Percentiles rank a stretch among this genome's conserved stretches.
Evolutionary conservation across 345 rosid species (phyloP).

Genomic region (Euphorbia lathyris): DNA sequence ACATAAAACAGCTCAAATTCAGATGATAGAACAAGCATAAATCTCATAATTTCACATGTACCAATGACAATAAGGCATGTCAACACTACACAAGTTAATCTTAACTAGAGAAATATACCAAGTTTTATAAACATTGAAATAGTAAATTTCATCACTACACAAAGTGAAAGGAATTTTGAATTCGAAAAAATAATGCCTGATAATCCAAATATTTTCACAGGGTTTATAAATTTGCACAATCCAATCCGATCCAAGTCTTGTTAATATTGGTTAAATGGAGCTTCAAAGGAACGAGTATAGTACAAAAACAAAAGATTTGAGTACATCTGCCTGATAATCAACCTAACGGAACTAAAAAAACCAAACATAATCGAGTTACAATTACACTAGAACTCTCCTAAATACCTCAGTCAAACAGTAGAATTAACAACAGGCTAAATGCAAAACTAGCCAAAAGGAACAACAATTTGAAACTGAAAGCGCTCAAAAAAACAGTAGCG

Average conservation of each 20-base stretch:
- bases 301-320: too few relatives aligned
- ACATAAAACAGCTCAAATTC: background rate
- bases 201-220: background rate
- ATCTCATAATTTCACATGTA: background rate
- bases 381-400: conserved; percentile 6
- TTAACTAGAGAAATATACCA: background rate
- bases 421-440: conserved; percentile 1
- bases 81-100: background rate
- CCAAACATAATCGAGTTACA: background rate
- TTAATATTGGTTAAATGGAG: background rate
- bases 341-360: background rate
- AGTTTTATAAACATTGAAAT: too few relatives aligned
- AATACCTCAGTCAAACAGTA: background rate
- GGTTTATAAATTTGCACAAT: too few relatives aligned
- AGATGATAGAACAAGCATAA: background rate
- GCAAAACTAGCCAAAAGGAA: background rate
- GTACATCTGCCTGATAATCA: background rate
- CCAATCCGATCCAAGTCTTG: too few relatives aligned
- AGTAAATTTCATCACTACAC: background rate
- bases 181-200: background rate
- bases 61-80: background rate
- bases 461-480: background rate
- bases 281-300: background rate
- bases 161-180: background rate
- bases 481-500: conserved; percentile 3